Percentiles rank a stretch among this genome's conserved stretches.
phyloP scores from a whole-genome alignment of 805 yeast genomes.

The Millerago galiae region DNA sequence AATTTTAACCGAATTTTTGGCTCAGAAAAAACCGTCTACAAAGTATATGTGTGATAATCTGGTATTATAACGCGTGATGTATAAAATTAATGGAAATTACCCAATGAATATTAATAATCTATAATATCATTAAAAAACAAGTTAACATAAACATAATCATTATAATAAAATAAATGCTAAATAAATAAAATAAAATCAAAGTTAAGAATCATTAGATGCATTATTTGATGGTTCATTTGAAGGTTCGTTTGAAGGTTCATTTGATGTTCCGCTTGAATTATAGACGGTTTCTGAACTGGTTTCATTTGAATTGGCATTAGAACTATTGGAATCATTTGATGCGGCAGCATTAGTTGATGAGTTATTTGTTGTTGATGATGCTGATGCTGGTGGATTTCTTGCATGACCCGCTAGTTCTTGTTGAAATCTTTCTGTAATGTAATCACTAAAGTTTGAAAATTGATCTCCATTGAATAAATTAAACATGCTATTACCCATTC shows the following conservation, averaged over 20 bases:
- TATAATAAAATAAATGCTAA: too few species aligned
- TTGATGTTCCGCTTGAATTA: not conserved
- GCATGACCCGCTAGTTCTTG: not conserved
- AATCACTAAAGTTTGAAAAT: constrained; percentile 1
- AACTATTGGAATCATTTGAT: not conserved
- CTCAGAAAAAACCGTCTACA: too few species aligned
- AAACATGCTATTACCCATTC: constrained; percentile 1
- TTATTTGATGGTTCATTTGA: not conserved
- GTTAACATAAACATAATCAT: too few species aligned
- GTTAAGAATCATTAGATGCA: not conserved
- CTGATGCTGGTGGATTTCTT: not conserved
- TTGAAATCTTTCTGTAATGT: constrained; percentile 3
- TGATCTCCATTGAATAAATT: not conserved
- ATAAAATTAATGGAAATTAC: too few species aligned
- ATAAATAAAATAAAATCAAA: too few species aligned
- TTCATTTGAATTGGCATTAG: not conserved
- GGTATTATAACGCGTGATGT: too few species aligned
- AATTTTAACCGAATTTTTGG: too few species aligned
- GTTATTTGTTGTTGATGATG: not conserved
- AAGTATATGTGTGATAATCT: too few species aligned
- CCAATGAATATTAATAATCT: too few species aligned
- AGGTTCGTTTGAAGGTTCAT: not conserved
- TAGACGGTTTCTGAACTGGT: not conserved
- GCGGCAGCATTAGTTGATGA: not conserved
- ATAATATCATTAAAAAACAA: too few species aligned